Evolutionary conservation across 202 grass and related monocot species (phyloP).

Genomic region (Carex arenaria): DNA sequence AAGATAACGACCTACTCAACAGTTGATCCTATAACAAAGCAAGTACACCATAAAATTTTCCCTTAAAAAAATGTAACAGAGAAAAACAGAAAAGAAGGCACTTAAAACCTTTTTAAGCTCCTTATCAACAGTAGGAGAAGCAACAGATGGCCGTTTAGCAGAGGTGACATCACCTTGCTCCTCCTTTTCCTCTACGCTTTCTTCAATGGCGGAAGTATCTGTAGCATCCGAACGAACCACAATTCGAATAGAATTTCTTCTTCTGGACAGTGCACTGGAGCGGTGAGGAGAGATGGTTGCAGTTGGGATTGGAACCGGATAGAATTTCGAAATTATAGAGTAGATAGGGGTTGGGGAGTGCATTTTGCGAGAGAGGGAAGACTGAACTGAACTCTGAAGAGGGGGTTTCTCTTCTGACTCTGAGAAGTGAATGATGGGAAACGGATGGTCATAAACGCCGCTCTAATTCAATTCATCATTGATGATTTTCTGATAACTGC

Average conservation of each 20-base stretch:
- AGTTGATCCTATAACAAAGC: not conserved
- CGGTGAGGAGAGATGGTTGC: constrained; percentile 19
- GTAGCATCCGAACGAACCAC: constrained; percentile 22
- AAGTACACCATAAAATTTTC: not conserved
- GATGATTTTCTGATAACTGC: not conserved
- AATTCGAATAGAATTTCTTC: constrained; percentile 17
- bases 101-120: constrained; percentile 82
- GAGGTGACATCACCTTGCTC: not conserved
- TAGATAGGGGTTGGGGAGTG: constrained; percentile 16
- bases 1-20: not conserved
- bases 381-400: no score
- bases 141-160: constrained; percentile 15
- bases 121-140: constrained; percentile 62
- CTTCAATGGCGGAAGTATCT: constrained; percentile 26
- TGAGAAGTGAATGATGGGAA: constrained; percentile 25
- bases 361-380: constrained; percentile 33
- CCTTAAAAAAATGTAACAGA: not conserved
- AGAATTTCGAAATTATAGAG: constrained; percentile 25
- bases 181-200: constrained; percentile 21
- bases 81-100: not conserved
- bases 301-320: constrained; percentile 9
- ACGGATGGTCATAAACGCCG: constrained; percentile 32
- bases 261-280: constrained; percentile 13
- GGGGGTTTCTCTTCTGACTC: not conserved
- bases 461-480: not conserved